Conservation (phyloP, 176 grass and related monocot species). For the Lolium rigidum region DNA sequence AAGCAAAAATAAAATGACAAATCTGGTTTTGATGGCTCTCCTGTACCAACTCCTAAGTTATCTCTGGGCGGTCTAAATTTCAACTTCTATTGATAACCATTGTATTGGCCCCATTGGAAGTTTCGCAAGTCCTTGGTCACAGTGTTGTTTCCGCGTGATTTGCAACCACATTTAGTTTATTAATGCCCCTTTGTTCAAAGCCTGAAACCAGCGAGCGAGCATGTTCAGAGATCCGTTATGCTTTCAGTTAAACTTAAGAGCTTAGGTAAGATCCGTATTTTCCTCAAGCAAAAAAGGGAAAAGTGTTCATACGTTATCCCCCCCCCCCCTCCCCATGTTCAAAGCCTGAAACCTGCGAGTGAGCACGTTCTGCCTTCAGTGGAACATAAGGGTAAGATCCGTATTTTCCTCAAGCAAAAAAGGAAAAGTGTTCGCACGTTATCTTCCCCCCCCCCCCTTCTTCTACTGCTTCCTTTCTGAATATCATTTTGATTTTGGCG, state of each 20-base stretch:
- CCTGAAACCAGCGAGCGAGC: neutral
- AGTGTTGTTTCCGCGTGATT: neutral
- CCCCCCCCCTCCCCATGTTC: neutral
- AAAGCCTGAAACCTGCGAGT: neutral
- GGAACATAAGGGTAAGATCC: neutral
- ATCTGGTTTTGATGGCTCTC: neutral
- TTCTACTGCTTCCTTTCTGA: neutral
- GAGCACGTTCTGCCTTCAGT: neutral
- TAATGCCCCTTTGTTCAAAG: neutral
- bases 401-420: neutral
- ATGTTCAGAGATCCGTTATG: neutral
- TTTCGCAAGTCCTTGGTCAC: neutral
- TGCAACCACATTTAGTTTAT: neutral
- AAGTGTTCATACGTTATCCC: neutral
- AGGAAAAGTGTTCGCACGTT: neutral
- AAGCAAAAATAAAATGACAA: neutral
- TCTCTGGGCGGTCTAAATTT: neutral
- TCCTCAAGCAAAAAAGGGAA: neutral
- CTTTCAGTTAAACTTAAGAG: neutral
- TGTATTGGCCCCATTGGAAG: neutral
- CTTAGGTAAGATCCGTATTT: neutral
- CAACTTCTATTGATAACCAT: neutral
- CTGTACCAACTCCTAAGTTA: neutral
- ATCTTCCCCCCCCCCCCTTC: neutral
- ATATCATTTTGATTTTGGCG: neutral